A percentile compares a stretch with the other conserved stretches of the same genome.
Evolutionary conservation across 768 basidiomycete species (phyloP).

Genomic region (Kwoniella bestiolae): DNA sequence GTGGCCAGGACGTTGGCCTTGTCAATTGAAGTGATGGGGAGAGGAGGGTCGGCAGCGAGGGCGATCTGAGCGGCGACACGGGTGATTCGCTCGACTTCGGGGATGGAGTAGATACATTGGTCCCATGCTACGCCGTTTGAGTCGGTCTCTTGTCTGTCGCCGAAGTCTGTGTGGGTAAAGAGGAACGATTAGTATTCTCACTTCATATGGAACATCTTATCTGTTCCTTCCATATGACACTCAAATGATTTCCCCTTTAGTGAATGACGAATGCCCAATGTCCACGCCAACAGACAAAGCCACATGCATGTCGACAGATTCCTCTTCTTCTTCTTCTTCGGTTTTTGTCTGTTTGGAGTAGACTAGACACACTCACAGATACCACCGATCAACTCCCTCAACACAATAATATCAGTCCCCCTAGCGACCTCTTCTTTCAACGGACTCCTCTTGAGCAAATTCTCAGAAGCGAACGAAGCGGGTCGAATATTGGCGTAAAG

Average conservation of each 20-base stretch:
- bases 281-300: no score
- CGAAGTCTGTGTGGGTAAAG: conserved; percentile 67
- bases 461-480: conserved; percentile 90
- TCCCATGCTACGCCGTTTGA: conserved; percentile 77
- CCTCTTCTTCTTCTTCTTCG: no score
- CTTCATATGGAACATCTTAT: neutral
- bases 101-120: conserved; percentile 87
- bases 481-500: conserved; percentile 98
- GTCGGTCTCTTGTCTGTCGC: conserved; percentile 83
- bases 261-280: no score
- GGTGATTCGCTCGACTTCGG: conserved; percentile 91
- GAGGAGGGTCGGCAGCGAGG: conserved; percentile 75
- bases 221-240: no score
- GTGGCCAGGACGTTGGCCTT: conserved; percentile 98
- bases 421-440: conserved; percentile 78
- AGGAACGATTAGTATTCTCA: neutral
- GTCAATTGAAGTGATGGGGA: conserved; percentile 90
- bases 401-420: conserved; percentile 83
- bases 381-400: conserved; percentile 95
- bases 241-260: no score
- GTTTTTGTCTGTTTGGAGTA: no score
- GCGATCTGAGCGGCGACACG: conserved; percentile 95
- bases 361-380: conserved; percentile 62
- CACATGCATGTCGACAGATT: no score
- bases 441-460: conserved; percentile 84